These are phyloP conservation scores for Didymella glomerata DNA, from an alignment of 2,329 filamentous ascomycete genomes.

Conservation along the genomic window DNA sequence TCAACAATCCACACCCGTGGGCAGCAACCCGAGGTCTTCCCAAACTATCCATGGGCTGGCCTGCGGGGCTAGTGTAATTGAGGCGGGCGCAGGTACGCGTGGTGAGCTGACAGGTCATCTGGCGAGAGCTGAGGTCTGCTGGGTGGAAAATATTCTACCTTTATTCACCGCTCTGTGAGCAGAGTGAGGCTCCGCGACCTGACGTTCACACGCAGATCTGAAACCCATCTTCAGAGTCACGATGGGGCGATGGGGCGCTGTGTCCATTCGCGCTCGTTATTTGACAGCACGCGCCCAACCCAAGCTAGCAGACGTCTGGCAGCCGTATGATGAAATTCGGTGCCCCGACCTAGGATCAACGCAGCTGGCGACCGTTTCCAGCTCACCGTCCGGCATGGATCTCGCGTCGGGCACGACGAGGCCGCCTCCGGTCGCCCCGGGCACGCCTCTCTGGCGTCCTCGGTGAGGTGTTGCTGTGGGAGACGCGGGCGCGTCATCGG, in stretches of 20 bases:
- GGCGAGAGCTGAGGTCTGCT: constrained; percentile 3
- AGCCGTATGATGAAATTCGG: constrained; percentile 17
- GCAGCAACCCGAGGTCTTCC: constrained; percentile 22
- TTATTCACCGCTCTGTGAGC: constrained; percentile 11
- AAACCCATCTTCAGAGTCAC: constrained; percentile 12
- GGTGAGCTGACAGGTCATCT: constrained; percentile 8
- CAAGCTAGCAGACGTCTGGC: constrained; percentile 13
- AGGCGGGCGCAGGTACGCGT: constrained; percentile 7
- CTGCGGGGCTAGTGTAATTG: constrained; percentile 30
- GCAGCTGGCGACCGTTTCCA: constrained; percentile 13
- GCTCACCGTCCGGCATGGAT: constrained; percentile 15
- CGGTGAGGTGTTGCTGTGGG: constrained; percentile 9
- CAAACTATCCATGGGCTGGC: constrained; percentile 28
- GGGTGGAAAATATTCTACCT: neutral
- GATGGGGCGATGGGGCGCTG: constrained; percentile 10
- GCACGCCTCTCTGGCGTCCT: constrained; percentile 2
- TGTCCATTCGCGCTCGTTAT: neutral
- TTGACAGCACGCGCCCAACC: constrained; percentile 18
- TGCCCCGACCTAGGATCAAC: constrained; percentile 17
- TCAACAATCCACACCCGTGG: constrained; percentile 19
- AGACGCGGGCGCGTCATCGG: constrained; percentile 5
- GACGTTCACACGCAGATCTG: constrained; percentile 13
- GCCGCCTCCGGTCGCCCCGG: constrained; percentile 12
- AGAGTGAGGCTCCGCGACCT: constrained; percentile 1
- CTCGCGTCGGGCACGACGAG: constrained; percentile 5